Evolutionary conservation across 495 filamentous ascomycete species (phyloP), one percentile per base, ranked within the genome.

Genomic region (Cryomyces minteri): DNA sequence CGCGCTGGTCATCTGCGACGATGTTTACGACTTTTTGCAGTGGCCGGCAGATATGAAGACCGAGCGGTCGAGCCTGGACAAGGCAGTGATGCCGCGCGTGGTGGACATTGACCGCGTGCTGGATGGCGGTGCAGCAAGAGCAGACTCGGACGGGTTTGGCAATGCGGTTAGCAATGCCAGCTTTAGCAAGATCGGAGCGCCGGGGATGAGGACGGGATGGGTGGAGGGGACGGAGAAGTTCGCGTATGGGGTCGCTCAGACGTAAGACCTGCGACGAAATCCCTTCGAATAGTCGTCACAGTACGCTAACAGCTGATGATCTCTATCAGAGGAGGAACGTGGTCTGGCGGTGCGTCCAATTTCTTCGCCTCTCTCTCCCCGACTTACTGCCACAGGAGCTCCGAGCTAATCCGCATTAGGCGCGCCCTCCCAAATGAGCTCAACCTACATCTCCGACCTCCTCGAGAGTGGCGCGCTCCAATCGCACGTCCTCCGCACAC

Each of bases 21-120:
- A 94, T 59, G 84, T 95, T 1, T 95, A 95, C 49, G 88, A 94
- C 58, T 77, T 84, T 48, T 67, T 94, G 0, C 80, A 83, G 55
- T 90, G 84, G 76, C 69, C 72, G 11, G 44, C 48, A 3, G 48
- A 48, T n/a, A 11, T 31, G 29, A 31, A 33, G 39, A 25, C 38
- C 6, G 43, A 52, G 14, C 37, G 31, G 6, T 12, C 58, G 1
- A 45, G 39, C 38, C 50, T 53, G n/a, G 58, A 64, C 14, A 62
- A 58, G 39, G 73, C 76, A 0, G 46, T 67, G 1, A 53, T 84
- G 4, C 83, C 86, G 3, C 70, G 86, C 1, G 56, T 93, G 2
- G 78, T 84, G 5, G 84, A 87, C 51, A 66, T 94, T 38, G 85
- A 93, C 55, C 63, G 77, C 2, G 67, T 69, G 36, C 58, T 82